Percentiles rank a stretch among this genome's conserved stretches.
These are phyloP conservation scores for Infundibulicybe gibba DNA, from an alignment of 768 basidiomycete genomes.

Conservation along the genomic window DNA sequence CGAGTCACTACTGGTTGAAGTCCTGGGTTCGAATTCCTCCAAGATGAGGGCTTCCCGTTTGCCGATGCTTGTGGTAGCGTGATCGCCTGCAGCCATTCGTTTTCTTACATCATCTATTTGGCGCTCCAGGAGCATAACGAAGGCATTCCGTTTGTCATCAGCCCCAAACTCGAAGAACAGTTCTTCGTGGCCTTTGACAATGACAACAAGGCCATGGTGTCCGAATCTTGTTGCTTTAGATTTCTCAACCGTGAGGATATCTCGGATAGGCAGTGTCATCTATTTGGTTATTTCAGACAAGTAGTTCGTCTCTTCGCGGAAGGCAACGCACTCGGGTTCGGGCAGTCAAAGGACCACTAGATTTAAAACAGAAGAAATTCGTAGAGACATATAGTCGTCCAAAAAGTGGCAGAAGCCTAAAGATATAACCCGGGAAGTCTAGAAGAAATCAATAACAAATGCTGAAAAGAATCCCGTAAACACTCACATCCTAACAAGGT, in stretches of 20 bases:
- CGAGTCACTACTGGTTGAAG: slow-evolving; percentile 29
- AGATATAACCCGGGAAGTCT: slow-evolving; percentile 93
- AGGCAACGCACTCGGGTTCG: slow-evolving; percentile 72
- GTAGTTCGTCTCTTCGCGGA: background rate
- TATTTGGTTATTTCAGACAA: slow-evolving; percentile 26
- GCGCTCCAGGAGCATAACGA: slow-evolving; percentile 68
- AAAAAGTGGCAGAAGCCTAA: slow-evolving; percentile 82
- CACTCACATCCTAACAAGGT: slow-evolving; percentile 81
- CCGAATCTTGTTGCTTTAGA: slow-evolving; percentile 88
- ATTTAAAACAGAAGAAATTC: slow-evolving; percentile 93
- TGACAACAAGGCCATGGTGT: slow-evolving; percentile 83
- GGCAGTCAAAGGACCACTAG: slow-evolving; percentile 71
- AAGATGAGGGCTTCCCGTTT: slow-evolving; percentile 74
- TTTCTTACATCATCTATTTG: slow-evolving; percentile 74
- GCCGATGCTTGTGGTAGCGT: slow-evolving; percentile 39
- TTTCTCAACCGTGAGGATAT: slow-evolving; percentile 81
- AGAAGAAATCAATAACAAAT: background rate
- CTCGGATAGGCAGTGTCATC: slow-evolving; percentile 94
- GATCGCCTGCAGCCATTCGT: slow-evolving; percentile 42
- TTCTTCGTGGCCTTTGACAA: slow-evolving; percentile 96
- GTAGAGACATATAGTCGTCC: slow-evolving; percentile 90
- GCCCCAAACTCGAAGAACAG: slow-evolving; percentile 93
- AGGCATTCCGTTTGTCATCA: slow-evolving; percentile 76
- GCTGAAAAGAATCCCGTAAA: background rate
- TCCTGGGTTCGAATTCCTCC: slow-evolving; percentile 74